Conservation (phyloP, 2,329 filamentous ascomycete genomes). For the Onygenales sp. region DNA sequence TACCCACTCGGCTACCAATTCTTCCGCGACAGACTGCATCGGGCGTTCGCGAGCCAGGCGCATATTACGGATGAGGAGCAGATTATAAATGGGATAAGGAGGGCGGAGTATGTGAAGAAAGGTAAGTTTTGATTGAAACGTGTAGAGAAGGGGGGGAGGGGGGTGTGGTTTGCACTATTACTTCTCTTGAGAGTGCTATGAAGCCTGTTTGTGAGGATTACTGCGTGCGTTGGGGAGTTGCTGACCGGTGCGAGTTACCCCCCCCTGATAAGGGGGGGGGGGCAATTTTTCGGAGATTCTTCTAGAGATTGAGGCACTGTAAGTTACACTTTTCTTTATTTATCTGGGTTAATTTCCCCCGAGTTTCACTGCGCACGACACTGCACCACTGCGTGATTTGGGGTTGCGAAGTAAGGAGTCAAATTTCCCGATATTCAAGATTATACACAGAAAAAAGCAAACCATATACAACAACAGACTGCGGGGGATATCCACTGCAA, state of each 20-base stretch:
- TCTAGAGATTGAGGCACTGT: conserved; percentile 85
- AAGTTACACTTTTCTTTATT: conserved; percentile 34
- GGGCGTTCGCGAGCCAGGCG: conserved; percentile 72
- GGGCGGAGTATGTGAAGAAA: conserved; percentile 85
- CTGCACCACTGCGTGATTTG: background rate
- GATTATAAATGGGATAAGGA: conserved; percentile 64
- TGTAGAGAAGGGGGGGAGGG: background rate
- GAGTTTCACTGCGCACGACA: background rate
- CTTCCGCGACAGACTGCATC: conserved; percentile 72
- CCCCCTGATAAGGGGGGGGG: too few relatives aligned
- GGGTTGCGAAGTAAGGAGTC: background rate
- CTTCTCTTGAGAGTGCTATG: background rate
- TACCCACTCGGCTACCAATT: conserved; percentile 80
- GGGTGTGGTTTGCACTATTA: background rate
- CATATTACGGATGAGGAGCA: conserved; percentile 60
- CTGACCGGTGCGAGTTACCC: too few relatives aligned
- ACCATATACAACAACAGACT: conserved; percentile 10
- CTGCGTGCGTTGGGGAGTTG: background rate
- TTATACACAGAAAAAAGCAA: conserved; percentile 5
- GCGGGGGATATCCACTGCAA: background rate
- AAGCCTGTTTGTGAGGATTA: too few relatives aligned
- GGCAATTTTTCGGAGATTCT: too few relatives aligned
- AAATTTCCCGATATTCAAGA: background rate
- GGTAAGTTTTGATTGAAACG: conserved; percentile 38
- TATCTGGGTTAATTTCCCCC: background rate